A percentile compares a stretch with the other conserved stretches of the same genome.
These are phyloP conservation scores for Eutrema heterophyllum DNA, from an alignment of 345 rosid genomes.

Conservation along the genomic window DNA sequence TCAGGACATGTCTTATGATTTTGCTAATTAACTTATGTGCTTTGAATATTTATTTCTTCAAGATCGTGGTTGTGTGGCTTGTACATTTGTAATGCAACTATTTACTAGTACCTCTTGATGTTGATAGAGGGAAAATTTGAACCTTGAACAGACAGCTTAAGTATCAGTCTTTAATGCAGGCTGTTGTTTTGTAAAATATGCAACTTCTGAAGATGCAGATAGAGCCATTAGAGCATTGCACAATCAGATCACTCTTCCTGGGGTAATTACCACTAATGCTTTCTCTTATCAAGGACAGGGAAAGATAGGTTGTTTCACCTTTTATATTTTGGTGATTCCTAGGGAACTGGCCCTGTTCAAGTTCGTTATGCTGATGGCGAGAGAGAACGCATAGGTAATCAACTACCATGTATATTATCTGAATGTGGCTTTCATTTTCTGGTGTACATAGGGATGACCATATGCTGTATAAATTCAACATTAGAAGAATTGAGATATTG, in stretches of 20 bases:
- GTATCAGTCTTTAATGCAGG: slow-evolving; percentile 62
- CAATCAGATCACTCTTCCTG: slow-evolving; percentile 83
- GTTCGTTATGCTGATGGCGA: slow-evolving; percentile 99
- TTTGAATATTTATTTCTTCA: slow-evolving; percentile 4
- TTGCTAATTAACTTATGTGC: background rate
- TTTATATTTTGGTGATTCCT: slow-evolving; percentile 31
- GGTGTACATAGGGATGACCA: slow-evolving; percentile 6
- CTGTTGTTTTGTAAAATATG: slow-evolving; percentile 97
- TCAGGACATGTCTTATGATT: slow-evolving; percentile 7
- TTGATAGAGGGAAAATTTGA: slow-evolving; percentile 19
- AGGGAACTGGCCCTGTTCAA: slow-evolving; percentile 95
- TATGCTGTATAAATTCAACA: slow-evolving; percentile 4
- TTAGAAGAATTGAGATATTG: background rate
- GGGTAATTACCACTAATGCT: slow-evolving; percentile 50
- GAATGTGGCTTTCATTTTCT: background rate
- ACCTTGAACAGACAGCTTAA: slow-evolving; percentile 39
- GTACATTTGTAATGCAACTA: slow-evolving; percentile 12
- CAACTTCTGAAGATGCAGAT: slow-evolving; percentile 88
- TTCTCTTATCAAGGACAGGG: slow-evolving; percentile 15
- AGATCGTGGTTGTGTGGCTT: slow-evolving; percentile 1
- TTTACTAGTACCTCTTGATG: slow-evolving; percentile 13
- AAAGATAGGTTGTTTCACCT: slow-evolving; percentile 5
- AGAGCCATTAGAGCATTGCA: slow-evolving; percentile 96
- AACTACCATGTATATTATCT: slow-evolving; percentile 4
- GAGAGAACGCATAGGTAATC: slow-evolving; percentile 91